Evolutionary conservation across 2,329 filamentous ascomycete species (phyloP), one percentile per base, ranked within the genome.

Genomic region (Calonectria honghensis): DNA sequence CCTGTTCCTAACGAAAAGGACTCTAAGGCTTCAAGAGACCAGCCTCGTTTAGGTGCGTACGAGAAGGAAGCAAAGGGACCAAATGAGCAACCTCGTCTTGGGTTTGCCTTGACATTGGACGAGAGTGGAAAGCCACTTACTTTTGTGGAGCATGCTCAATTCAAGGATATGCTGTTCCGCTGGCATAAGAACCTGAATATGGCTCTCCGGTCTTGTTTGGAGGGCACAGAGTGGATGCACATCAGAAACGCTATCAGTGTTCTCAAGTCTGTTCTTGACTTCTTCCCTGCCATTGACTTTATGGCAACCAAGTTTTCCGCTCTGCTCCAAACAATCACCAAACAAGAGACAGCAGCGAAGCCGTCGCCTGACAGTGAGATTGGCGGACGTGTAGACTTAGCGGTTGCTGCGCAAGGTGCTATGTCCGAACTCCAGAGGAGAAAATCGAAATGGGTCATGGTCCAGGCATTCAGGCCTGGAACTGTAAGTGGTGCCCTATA

Each of bases 181-280:
- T 98, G 96, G 96, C 97, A 99, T 84, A 93, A 94, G 80, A 92
- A 94, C 76, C 87, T 99, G 54, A 94, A 94, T 79, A 91, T 88
- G 65, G 95, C 96, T 3, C 88, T 99, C 70, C 96, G 96, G 83
- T 90, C 91, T 48, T 98, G 96, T 83, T 89, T 99, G 61, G 92
- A 92, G 24, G 93, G 94, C 35, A 93, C 91, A 39, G 96, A 98
- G 85, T 99, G 97, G 91, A 98, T 98, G 94, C 96, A 98, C 84
- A 98, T 98, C 82, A 93, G 96, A 70, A 99, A 99, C 83, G 95
- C 96, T 57, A 97, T 98, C 78, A 97, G 94, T 73, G 90, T 98
- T 5, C 89, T 99, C 73, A 97, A 97, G 83, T 90, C 92, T 14
- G 90, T 98, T 63, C 91, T 95, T 31, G 92, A 95, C 66, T 90